Evolutionary conservation across 2,329 filamentous ascomycete genomes (phyloP).

Genomic region (Onygenales sp.): DNA sequence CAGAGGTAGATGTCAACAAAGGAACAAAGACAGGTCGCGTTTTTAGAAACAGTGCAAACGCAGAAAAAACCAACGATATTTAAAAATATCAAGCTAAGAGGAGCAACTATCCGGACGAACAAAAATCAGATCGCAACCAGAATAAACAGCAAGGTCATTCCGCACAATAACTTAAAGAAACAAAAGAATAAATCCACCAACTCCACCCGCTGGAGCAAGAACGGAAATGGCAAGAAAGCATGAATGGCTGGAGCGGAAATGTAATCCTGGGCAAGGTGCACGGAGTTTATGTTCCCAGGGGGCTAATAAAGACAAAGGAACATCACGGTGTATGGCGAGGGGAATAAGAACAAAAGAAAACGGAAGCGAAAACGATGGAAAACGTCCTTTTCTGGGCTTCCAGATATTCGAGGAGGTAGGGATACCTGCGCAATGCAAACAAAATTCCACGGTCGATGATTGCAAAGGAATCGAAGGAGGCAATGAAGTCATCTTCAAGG

Average conservation of each 20-base stretch:
- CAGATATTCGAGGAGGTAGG: background rate
- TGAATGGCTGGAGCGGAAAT: background rate
- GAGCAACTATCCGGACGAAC: background rate
- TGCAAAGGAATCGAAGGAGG: background rate
- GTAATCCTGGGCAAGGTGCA: background rate
- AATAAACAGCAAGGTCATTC: background rate
- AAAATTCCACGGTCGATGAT: background rate
- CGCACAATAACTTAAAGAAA: background rate
- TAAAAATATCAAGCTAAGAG: background rate
- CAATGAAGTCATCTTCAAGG: background rate
- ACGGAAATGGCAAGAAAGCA: background rate
- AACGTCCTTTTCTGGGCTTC: background rate
- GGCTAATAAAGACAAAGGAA: background rate
- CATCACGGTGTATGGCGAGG: background rate
- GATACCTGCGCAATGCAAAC: background rate
- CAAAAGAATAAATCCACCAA: background rate
- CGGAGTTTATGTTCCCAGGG: no score
- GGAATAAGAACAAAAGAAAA: background rate
- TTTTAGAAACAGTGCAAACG: background rate
- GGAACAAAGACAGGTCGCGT: no score
- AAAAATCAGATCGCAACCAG: background rate
- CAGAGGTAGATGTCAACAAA: no score
- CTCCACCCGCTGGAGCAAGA: constrained; percentile 2
- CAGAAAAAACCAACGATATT: background rate
- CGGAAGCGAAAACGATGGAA: background rate